Conservation (phyloP, 108 stramenopile species). For the Aurantiochytrium sp. region DNA sequence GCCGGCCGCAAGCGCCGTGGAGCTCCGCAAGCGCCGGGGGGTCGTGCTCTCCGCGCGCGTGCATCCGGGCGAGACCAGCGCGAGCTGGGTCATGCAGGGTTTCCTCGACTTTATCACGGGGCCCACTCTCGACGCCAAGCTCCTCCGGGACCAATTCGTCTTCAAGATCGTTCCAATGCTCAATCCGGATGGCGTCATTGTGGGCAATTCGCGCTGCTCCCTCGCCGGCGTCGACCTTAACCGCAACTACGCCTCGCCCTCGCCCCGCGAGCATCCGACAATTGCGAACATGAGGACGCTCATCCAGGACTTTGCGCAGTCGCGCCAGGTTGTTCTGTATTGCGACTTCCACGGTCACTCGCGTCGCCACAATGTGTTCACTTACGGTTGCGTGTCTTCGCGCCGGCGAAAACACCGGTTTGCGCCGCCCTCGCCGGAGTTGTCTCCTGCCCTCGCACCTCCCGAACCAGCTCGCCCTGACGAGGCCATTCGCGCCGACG, state of each 20-base stretch:
- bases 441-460: background rate
- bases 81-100: constrained; percentile 62
- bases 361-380: constrained; percentile 51
- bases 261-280: constrained; percentile 43
- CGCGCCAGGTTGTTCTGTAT: constrained; percentile 41
- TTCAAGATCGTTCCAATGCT: constrained; percentile 64
- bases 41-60: constrained; percentile 46
- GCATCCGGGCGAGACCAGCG: constrained; percentile 59
- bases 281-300: constrained; percentile 43
- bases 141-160: constrained; percentile 45
- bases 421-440: background rate
- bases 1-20: background rate
- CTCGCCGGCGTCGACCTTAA: constrained; percentile 60
- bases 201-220: constrained; percentile 59
- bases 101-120: constrained; percentile 52
- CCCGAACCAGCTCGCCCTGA: background rate
- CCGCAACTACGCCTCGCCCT: constrained; percentile 42
- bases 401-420: background rate
- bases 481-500: background rate
- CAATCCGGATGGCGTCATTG: constrained; percentile 62
- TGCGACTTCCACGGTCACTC: constrained; percentile 60
- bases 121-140: constrained; percentile 36
- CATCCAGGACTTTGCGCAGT: constrained; percentile 30
- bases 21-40: background rate
- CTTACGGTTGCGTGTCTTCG: constrained; percentile 43